phyloP scores from a whole-genome alignment of 768 basidiomycete species.

The Galerina marginata region DNA sequence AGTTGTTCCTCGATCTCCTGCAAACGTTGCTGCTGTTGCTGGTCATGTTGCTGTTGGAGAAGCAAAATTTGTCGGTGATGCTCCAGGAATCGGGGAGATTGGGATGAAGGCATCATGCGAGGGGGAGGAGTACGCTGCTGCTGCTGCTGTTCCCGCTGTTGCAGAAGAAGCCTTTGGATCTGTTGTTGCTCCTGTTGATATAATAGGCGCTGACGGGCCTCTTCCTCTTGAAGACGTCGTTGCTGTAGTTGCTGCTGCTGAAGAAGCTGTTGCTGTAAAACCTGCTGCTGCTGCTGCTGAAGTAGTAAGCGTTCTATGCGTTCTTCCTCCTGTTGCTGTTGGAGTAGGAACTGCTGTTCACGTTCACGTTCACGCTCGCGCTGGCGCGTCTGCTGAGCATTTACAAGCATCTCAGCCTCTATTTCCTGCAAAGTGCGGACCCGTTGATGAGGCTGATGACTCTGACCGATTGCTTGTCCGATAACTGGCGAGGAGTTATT shows the following conservation, averaged over 20 bases:
- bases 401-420: slow-evolving; percentile 81
- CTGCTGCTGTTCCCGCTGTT: slow-evolving; percentile 45
- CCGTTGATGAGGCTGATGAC: slow-evolving; percentile 36
- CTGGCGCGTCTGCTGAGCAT: slow-evolving; percentile 44
- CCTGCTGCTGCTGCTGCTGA: slow-evolving; percentile 36
- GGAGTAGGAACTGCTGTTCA: slow-evolving; percentile 32
- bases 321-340: slow-evolving; percentile 42
- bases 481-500: slow-evolving; percentile 24
- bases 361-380: slow-evolving; percentile 27
- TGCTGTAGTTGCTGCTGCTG: slow-evolving; percentile 42
- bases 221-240: slow-evolving; percentile 46
- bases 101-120: slow-evolving; percentile 73
- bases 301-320: slow-evolving; percentile 33
- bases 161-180: slow-evolving; percentile 49
- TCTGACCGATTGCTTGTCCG: slow-evolving; percentile 41
- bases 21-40: slow-evolving; percentile 53
- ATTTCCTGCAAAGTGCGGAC: slow-evolving; percentile 80
- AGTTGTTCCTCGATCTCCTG: slow-evolving; percentile 70
- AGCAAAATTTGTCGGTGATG: slow-evolving; percentile 74
- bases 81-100: slow-evolving; percentile 81
- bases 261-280: slow-evolving; percentile 44
- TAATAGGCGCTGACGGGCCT: slow-evolving; percentile 45
- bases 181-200: slow-evolving; percentile 58
- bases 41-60: slow-evolving; percentile 66
- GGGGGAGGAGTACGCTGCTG: slow-evolving; percentile 71